These are phyloP conservation scores for Venustampulla echinocandica DNA, from an alignment of 495 filamentous ascomycete genomes.

Conservation along the genomic window DNA sequence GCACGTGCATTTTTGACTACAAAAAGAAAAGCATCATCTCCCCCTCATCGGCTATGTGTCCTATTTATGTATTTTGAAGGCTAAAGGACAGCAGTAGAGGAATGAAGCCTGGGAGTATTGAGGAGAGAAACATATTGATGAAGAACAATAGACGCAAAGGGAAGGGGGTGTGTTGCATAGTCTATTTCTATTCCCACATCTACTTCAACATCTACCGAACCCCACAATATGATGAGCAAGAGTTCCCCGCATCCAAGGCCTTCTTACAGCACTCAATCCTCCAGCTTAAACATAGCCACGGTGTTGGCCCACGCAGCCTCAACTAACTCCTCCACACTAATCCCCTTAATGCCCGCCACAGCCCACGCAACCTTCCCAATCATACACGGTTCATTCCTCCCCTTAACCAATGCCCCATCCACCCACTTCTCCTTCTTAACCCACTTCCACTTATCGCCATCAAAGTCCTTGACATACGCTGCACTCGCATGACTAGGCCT, in stretches of 20 bases:
- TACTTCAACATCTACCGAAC: too few relatives aligned
- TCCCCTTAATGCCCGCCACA: constrained; percentile 74
- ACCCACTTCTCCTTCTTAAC: constrained; percentile 94
- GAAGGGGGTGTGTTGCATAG: too few relatives aligned
- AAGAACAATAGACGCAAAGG: too few relatives aligned
- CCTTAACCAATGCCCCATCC: constrained; percentile 76
- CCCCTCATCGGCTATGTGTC: too few relatives aligned
- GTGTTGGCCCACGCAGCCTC: constrained; percentile 86
- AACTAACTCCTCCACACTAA: constrained; percentile 69
- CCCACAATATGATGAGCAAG: too few relatives aligned
- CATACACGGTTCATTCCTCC: constrained; percentile 80
- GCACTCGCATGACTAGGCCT: constrained; percentile 52
- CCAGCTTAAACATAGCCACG: constrained; percentile 68
- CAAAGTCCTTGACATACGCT: constrained; percentile 36
- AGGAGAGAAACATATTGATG: too few relatives aligned
- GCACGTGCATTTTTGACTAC: too few relatives aligned
- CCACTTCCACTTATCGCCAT: constrained; percentile 33
- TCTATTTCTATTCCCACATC: too few relatives aligned
- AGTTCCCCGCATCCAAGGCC: background rate
- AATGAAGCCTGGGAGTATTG: too few relatives aligned
- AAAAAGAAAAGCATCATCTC: too few relatives aligned
- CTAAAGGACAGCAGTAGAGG: too few relatives aligned
- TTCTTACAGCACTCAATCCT: constrained; percentile 25
- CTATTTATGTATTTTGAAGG: too few relatives aligned
- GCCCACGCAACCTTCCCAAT: constrained; percentile 80